phyloP scores from a whole-genome alignment of 768 basidiomycete species.

The Leccinum pellstonianum region DNA sequence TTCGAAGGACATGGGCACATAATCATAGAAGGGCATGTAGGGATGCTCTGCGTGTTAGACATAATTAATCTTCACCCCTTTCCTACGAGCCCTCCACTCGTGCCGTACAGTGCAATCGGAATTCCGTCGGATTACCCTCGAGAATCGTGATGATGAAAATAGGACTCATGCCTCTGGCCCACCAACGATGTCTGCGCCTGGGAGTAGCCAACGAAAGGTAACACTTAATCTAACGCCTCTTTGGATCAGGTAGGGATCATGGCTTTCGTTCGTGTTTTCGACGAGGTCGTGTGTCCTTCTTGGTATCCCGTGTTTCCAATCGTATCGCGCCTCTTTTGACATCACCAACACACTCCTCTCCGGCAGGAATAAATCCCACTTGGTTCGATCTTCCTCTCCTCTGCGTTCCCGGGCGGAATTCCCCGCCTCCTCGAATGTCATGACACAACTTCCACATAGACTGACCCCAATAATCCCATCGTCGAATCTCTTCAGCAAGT shows the following conservation, averaged over 20 bases:
- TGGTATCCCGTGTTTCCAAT: slow-evolving; percentile 88
- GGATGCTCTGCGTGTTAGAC: slow-evolving; percentile 31
- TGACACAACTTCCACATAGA: slow-evolving; percentile 74
- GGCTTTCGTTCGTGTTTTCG: slow-evolving; percentile 27
- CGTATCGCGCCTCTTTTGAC: slow-evolving; percentile 77
- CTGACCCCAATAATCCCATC: slow-evolving; percentile 91
- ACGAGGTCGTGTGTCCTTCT: slow-evolving; percentile 61
- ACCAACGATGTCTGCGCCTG: slow-evolving; percentile 82
- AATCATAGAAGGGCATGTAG: slow-evolving; percentile 26
- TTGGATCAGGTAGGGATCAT: slow-evolving; percentile 39
- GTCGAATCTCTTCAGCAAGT: slow-evolving; percentile 78
- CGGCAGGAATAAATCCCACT: slow-evolving; percentile 65
- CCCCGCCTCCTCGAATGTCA: slow-evolving; percentile 58
- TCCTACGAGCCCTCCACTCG: slow-evolving; percentile 4
- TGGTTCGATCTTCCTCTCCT: slow-evolving; percentile 2
- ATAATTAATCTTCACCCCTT: slow-evolving; percentile 26
- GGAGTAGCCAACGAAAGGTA: slow-evolving; percentile 84
- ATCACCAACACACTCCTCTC: slow-evolving; percentile 75
- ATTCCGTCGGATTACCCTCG: background rate
- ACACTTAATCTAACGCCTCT: slow-evolving; percentile 69
- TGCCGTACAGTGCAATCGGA: slow-evolving; percentile 2
- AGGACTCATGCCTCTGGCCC: slow-evolving; percentile 34
- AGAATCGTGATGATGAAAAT: slow-evolving; percentile 3
- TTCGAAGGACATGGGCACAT: slow-evolving; percentile 22
- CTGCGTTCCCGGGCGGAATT: background rate